Evolutionary conservation across 495 filamentous ascomycete species (phyloP), one percentile per base, ranked within the genome.

Genomic region (Penicillium bialowiezense): DNA sequence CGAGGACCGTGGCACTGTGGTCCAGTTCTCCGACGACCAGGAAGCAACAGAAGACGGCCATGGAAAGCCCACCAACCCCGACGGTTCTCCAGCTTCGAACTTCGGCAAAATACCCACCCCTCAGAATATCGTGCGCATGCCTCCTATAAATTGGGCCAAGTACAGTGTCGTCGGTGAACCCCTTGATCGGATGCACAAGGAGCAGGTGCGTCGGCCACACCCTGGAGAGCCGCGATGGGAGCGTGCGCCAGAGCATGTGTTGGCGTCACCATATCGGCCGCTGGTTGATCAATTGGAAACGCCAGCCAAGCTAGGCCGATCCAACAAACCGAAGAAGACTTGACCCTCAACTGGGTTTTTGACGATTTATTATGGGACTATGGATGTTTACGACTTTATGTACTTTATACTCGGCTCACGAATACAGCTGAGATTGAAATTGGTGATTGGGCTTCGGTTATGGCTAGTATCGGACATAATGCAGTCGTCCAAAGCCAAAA

Each of bases 111-210:
- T 96, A 1, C 90, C 91, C 0, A 75, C 74, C 15, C 81, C 87
- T n/a, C 91, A 96, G 69, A 90, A 84, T 55, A 71, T 96, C 2
- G 81, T 93, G 7, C 85, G 90, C 28, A 87, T 82, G 72, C 91
- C 91, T 19, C 84, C 88, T 2, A 80, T 96, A 50, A 95, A 95
- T 71, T 96, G 91, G 91, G 80, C 81, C 5, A 89, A 95, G 62
- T 96, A 96, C 63, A 86, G 85, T 49, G 74, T 95, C 14, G 83
- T 90, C 1, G 90, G 90, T 20, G 85, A 87, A 47, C 75, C 86
- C 9, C 69, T 96, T 36, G 89, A 95, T 62, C 86, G 84, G 65
- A 74, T 95, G 55, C 91, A 96, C 69, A 77, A 81, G 46, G 87
- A 93, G 67, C 89, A 95, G 66, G 55, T 80, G 23, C 67, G 68